Base-by-base conservation (phyloP, 768 basidiomycete species). In the Pisolithus marmoratus region DNA sequence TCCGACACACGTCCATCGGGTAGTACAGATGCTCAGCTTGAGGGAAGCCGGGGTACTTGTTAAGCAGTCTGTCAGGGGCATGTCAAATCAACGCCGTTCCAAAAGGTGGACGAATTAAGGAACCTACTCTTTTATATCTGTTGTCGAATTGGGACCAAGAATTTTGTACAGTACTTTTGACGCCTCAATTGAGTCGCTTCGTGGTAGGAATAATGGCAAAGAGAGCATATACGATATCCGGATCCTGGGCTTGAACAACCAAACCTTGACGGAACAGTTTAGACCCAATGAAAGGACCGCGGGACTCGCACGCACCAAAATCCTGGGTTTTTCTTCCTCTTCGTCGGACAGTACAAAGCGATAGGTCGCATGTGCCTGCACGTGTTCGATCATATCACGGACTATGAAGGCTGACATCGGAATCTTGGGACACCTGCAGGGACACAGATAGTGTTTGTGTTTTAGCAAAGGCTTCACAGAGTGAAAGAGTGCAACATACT, bases 181-280 rank as follows among this genome's bases (percentile, higher is more conserved):
- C 2, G 82, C 84, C 41, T 77, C 73, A 14, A 87, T 76, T 5
- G 81, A 80, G 6, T 77, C 83, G 45, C 72, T 76, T 63, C 82
- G 81, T 8, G 85, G 79, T 20, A 91, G 74, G 7, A 78, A 65
- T 50, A 79, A 81, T 17, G 79, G 72, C 11, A 70, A 68, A 6
- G 78, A 67, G 8, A 80, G 75, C 42, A 80, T 77, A 63, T 92
- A 94, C 1, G 92, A 82, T 14, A 97, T 68, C 11, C 80, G 81
- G 58, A 98, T 82, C 56, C 77, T 84, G 1, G 94, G 93, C 67
- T 94, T 96, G 78, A 98, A 96, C 20, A 97, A 64, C 94, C 95
- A 97, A 20, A 97, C 76, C 93, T 94, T 62, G 24, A 12, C 17
- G 47, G 11, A 19, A 23, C 15, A 22, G 24, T 41, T 42, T 45